Base-by-base conservation (phyloP, 257 asterid species). In the Sherardia arvensis region DNA sequence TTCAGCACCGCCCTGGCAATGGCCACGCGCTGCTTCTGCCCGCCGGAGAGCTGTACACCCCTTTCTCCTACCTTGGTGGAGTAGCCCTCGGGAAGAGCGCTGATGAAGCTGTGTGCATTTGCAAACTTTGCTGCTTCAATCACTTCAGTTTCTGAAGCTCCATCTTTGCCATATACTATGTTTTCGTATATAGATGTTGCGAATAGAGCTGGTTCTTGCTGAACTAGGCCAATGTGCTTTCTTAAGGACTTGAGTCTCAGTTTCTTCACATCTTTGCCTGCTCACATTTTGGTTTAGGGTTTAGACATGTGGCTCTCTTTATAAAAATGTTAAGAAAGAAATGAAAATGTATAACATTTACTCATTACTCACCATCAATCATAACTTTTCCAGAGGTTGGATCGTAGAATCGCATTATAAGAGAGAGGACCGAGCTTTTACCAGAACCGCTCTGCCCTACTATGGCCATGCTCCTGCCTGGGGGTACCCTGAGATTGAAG, bases 381-480 rank as follows among this genome's bases (percentile, higher is more conserved):
- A 87, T 61, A 18, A 87, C 70, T 74, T 77, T 90, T 33, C 99
- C 99, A 0, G 92, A 79, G 25, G 78, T 72, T 49, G 99, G 99
- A 74, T 93, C 99, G 17, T 93, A 93, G 65, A 93, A 93, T 27
- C 99, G 73, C 75, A 93, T 88, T 4, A 90, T 76, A 28, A 93
- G 92, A 59, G 97, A 64, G 29, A 93, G 77, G 62, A 93, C 94
- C n/a, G 99, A 87, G 85, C 97, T 90, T 79, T 93, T 93, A 47
- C 99, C 99, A 0, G 97, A 93, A 26, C 99, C 99, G 74, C 99
- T 93, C 68, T 90, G 97, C 33, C 99, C 99, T 1, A 90, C 99
- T 48, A 93, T 66, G 1, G 97, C 97, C 87, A 93, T 83, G 72
- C 96, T 93, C 73, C 85, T 83, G 72, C 99, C 95, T 0, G 85